Conservation (phyloP, 257 asterid genomes). For the Ophiorrhiza pumila region DNA sequence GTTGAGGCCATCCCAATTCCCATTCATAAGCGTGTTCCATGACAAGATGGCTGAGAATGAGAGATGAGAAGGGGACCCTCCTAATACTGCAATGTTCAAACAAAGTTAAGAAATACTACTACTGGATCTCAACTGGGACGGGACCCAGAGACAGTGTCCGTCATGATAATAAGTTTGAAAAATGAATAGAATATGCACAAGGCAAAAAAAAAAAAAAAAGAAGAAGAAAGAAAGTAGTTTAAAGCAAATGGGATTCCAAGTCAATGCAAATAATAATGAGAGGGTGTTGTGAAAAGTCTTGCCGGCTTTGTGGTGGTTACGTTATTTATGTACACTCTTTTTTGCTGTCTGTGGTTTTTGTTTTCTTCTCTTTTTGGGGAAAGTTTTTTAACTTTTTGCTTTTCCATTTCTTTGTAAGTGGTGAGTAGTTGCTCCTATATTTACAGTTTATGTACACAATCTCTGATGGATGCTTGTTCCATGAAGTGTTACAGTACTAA, state of each 20-base stretch:
- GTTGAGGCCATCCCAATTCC: not conserved
- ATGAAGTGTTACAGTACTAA: too few relatives aligned
- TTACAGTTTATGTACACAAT: too few relatives aligned
- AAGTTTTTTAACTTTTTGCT: too few relatives aligned
- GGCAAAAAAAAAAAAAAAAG: not conserved
- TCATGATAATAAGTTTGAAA: not conserved
- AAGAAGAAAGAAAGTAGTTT: not conserved
- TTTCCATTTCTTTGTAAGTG: too few relatives aligned
- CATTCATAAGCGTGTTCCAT: not conserved
- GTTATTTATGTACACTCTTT: not conserved
- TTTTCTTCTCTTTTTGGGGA: too few relatives aligned
- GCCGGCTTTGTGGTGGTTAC: slow-evolving; percentile 6
- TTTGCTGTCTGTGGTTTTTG: not conserved
- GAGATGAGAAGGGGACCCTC: not conserved
- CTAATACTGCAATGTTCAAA: not conserved
- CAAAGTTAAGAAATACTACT: not conserved
- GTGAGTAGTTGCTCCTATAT: too few relatives aligned
- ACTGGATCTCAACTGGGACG: not conserved
- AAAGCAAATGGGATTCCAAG: slow-evolving; percentile 10
- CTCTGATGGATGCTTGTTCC: too few relatives aligned
- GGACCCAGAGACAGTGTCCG: not conserved
- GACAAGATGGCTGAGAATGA: not conserved
- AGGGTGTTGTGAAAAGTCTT: not conserved
- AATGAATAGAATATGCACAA: not conserved
- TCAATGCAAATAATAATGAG: slow-evolving; percentile 15